Conservation (phyloP, 176 grass and related monocot genomes). For the Saccharum officinarum region DNA sequence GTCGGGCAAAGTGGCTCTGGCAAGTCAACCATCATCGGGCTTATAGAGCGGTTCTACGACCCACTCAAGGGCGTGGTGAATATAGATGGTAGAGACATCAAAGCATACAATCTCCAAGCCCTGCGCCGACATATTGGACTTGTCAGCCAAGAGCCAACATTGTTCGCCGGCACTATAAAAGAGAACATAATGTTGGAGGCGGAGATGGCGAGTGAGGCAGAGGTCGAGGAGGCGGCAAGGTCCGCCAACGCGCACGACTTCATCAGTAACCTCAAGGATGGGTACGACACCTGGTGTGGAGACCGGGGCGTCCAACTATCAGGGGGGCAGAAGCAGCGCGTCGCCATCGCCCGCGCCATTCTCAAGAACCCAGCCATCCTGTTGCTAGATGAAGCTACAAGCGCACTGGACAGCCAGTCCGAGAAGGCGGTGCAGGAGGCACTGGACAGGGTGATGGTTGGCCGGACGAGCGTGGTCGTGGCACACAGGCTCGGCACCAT, state of each 20-base stretch:
- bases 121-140: slow-evolving; percentile 66
- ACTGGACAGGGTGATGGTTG: slow-evolving; percentile 60
- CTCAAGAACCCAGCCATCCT: slow-evolving; percentile 18
- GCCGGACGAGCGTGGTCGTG: slow-evolving; percentile 61
- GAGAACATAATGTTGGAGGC: slow-evolving; percentile 68
- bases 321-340: slow-evolving; percentile 62
- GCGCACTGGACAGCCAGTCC: neutral
- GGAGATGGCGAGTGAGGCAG: slow-evolving; percentile 46
- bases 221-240: slow-evolving; percentile 70
- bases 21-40: slow-evolving; percentile 84
- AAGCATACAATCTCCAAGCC: slow-evolving; percentile 56
- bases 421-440: slow-evolving; percentile 21
- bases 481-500: slow-evolving; percentile 67
- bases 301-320: slow-evolving; percentile 56
- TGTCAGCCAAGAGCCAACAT: slow-evolving; percentile 82
- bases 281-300: slow-evolving; percentile 51
- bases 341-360: slow-evolving; percentile 66
- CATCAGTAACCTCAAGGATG: slow-evolving; percentile 57
- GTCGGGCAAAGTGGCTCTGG: slow-evolving; percentile 86
- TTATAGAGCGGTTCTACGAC: slow-evolving; percentile 86
- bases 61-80: slow-evolving; percentile 58
- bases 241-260: slow-evolving; percentile 72
- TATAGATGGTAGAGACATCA: slow-evolving; percentile 67
- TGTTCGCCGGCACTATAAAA: slow-evolving; percentile 66
- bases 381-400: neutral